A percentile compares a stretch with the other conserved stretches of the same genome.
Conservation (phyloP, 306 rosid genomes). For the Cucurbita moschata region DNA sequence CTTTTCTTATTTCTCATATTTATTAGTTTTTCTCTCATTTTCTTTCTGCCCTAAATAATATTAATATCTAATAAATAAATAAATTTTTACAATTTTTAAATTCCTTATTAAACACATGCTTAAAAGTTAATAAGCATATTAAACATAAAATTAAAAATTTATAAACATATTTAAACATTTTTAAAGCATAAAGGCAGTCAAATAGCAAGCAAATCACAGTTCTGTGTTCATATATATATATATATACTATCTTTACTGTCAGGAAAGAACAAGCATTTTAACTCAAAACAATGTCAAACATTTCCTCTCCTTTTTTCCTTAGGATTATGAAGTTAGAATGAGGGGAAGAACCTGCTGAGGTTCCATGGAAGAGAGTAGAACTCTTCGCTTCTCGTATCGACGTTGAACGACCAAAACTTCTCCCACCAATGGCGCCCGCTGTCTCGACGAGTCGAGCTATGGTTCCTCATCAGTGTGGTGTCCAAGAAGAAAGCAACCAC, state of each 20-base stretch:
- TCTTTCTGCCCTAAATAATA: background rate
- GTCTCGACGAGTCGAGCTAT: conserved; percentile 42
- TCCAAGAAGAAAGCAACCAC: conserved; percentile 53
- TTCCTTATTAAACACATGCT: no score
- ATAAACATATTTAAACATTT: no score
- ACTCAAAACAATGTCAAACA: background rate
- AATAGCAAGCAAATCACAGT: background rate
- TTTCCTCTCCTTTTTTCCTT: background rate
- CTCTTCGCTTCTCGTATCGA: conserved; percentile 50
- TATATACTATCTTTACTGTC: background rate
- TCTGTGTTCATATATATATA: background rate
- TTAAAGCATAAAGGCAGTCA: background rate
- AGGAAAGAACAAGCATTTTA: background rate
- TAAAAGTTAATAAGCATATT: no score
- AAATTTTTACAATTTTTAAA: no score
- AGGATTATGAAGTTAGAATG: conserved; percentile 22
- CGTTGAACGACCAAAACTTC: conserved; percentile 34
- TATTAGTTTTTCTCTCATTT: background rate
- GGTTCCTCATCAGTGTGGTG: conserved; percentile 21
- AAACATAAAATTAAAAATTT: no score
- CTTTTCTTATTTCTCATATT: background rate
- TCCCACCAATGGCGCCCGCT: conserved; percentile 91
- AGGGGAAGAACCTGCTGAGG: conserved; percentile 62
- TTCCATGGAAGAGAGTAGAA: conserved; percentile 56
- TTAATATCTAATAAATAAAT: no score